Percentiles rank a stretch among this genome's conserved stretches.
phyloP scores from a whole-genome alignment of 2,329 filamentous ascomycete genomes.

The Trichophyton simii region DNA sequence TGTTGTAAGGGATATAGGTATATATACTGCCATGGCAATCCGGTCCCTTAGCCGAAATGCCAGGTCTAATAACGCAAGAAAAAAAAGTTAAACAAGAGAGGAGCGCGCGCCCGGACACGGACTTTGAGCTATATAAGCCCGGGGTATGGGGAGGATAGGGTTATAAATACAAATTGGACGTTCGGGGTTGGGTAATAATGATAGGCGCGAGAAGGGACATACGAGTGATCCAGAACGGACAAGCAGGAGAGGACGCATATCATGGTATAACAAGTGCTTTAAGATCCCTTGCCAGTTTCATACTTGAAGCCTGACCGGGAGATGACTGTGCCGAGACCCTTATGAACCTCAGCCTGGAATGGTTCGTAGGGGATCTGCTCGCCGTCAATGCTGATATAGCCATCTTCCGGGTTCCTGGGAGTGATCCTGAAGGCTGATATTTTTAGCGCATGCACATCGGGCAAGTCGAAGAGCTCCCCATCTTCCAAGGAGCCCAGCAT shows the following conservation, averaged over 20 bases:
- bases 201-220: not conserved
- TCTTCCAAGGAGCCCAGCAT: conserved; percentile 61
- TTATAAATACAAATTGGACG: not conserved
- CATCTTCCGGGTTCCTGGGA: conserved; percentile 56
- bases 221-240: not conserved
- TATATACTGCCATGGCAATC: not conserved
- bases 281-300: conserved; percentile 36
- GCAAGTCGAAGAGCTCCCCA: conserved; percentile 66
- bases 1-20: not conserved
- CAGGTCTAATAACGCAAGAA: not conserved
- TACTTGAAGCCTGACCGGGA: conserved; percentile 60
- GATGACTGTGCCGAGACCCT: conserved; percentile 69
- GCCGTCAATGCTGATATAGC: conserved; percentile 89
- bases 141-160: not conserved
- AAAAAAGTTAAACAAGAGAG: not conserved
- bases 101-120: not conserved
- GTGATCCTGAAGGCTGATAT: conserved; percentile 75
- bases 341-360: conserved; percentile 84
- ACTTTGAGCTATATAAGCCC: not conserved
- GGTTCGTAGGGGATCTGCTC: conserved; percentile 76
- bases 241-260: conserved; percentile 13
- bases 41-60: not conserved
- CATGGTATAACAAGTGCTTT: not conserved
- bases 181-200: not conserved
- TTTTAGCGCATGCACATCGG: conserved; percentile 69